These are phyloP conservation scores for Butyriboletus appendiculatus DNA, from an alignment of 1,284 basidiomycete species.

Conservation along the genomic window DNA sequence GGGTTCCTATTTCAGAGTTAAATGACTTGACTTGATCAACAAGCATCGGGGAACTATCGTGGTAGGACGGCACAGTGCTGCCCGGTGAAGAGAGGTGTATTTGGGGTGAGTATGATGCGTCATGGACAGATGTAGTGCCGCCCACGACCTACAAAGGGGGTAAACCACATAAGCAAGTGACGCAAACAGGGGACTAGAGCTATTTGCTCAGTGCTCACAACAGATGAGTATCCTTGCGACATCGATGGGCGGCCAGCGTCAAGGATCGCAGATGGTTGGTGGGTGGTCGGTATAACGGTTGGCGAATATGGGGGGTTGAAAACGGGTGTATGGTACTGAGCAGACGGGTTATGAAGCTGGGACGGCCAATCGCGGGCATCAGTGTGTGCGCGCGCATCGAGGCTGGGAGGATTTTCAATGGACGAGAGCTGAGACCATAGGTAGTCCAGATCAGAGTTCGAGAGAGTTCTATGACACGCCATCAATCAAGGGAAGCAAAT, in stretches of 20 bases:
- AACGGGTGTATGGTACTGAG: neutral
- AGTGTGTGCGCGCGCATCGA: rapidly evolving
- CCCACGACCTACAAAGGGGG: neutral
- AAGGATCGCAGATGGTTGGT: neutral
- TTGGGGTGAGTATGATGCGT: neutral
- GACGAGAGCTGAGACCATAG: neutral
- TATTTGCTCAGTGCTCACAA: conserved; percentile 12
- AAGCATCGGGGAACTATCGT: neutral
- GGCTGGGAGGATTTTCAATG: neutral
- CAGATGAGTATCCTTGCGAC: rapidly evolving
- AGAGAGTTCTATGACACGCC: conserved; percentile 1
- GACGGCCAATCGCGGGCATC: no score
- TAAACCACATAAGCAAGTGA: conserved; percentile 1
- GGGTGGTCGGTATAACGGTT: neutral
- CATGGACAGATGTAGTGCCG: neutral
- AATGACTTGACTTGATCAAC: neutral
- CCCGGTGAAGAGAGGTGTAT: no score
- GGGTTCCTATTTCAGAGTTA: neutral
- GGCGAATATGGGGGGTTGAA: neutral
- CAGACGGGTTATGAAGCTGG: neutral
- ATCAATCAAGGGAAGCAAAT: neutral
- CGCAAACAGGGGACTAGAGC: neutral
- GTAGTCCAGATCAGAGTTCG: neutral
- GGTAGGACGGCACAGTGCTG: rapidly evolving
- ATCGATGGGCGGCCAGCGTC: no score